These are phyloP conservation scores for Zychaea mexicana DNA, from an alignment of 371 early-diverging fungal genomes.

Conservation along the genomic window DNA sequence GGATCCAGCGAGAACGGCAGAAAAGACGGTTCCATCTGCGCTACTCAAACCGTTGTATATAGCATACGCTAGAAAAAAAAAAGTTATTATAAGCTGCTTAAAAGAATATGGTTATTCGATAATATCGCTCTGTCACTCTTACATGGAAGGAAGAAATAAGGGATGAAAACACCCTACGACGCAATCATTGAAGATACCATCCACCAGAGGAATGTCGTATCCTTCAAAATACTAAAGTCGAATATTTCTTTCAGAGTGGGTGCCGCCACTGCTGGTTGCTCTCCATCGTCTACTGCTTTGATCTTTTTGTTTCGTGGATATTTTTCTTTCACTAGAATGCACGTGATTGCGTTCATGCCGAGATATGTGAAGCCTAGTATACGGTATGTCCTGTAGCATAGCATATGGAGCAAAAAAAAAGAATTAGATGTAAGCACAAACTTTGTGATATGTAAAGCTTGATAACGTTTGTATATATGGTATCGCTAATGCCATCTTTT, in stretches of 20 bases:
- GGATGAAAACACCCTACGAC: slow-evolving; percentile 19
- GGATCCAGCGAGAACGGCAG: slow-evolving; percentile 12
- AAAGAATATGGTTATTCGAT: too few species aligned
- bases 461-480: too few species aligned
- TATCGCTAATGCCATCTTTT: too few species aligned
- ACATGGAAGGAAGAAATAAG: slow-evolving; percentile 27
- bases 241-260: slow-evolving; percentile 12
- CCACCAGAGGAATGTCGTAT: slow-evolving; percentile 10
- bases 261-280: background rate
- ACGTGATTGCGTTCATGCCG: slow-evolving; percentile 11
- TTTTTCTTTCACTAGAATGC: slow-evolving; percentile 19
- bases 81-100: background rate
- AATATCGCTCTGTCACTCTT: too few species aligned
- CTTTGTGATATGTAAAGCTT: background rate
- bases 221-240: slow-evolving; percentile 12
- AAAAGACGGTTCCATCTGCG: slow-evolving; percentile 15
- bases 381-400: slow-evolving; percentile 17
- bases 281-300: background rate
- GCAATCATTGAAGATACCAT: slow-evolving; percentile 14
- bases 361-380: slow-evolving; percentile 17
- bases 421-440: too few species aligned
- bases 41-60: slow-evolving; percentile 16
- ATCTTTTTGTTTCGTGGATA: slow-evolving; percentile 10
- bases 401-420: too few species aligned
- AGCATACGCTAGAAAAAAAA: slow-evolving; percentile 14